Evolutionary conservation across 164 flowering plant genomes (phyloP).

Genomic region (Nymphaea thermarum): DNA sequence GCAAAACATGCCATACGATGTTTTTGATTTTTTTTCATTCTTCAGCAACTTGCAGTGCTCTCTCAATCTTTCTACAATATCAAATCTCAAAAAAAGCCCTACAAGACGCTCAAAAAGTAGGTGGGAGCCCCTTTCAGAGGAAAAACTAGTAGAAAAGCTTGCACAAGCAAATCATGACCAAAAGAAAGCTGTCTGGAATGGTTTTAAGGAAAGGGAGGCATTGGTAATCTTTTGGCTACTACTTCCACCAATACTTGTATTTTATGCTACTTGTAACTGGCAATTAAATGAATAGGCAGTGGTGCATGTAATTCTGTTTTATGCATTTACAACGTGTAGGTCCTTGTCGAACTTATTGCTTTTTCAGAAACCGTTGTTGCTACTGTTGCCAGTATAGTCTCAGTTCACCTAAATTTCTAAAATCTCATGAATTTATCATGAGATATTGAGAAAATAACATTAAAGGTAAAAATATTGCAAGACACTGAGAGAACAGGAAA

Average conservation of each 20-base stretch:
- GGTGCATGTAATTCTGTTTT: background rate
- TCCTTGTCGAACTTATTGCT: background rate
- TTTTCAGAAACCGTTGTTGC: too few species aligned
- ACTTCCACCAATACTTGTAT: background rate
- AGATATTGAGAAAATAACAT: too few species aligned
- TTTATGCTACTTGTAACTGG: background rate
- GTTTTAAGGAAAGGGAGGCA: slow-evolving; percentile 21
- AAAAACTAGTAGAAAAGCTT: slow-evolving; percentile 36
- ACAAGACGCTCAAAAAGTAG: slow-evolving; percentile 78
- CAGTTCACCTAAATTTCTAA: too few species aligned
- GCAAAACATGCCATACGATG: background rate
- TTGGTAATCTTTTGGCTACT: slow-evolving; percentile 13
- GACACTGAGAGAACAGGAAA: too few species aligned
- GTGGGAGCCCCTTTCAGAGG: slow-evolving; percentile 92
- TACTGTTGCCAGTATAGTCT: too few species aligned
- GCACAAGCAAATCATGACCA: slow-evolving; percentile 21
- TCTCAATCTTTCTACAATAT: slow-evolving; percentile 23
- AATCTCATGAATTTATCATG: too few species aligned
- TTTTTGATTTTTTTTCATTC: background rate
- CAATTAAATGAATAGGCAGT: background rate
- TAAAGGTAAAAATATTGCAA: too few species aligned
- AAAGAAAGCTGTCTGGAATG: slow-evolving; percentile 41
- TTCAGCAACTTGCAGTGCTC: slow-evolving; percentile 24
- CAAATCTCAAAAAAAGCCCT: slow-evolving; percentile 60
- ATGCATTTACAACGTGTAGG: background rate